phyloP scores from a whole-genome alignment of 2,329 filamentous ascomycete species.

The Aspergillus quadricinctus region DNA sequence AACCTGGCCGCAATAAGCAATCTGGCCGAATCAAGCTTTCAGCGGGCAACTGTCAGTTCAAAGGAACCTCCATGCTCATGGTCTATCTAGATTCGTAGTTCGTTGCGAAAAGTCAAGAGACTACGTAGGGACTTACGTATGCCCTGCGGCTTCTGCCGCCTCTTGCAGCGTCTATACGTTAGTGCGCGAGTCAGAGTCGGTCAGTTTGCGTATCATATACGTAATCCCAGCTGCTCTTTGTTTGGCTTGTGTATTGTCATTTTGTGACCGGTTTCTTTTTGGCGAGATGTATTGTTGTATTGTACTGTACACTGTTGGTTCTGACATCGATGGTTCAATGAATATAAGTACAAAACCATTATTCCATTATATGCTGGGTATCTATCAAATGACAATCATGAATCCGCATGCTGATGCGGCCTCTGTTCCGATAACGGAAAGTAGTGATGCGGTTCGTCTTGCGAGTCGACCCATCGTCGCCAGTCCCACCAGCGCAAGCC shows the following conservation, averaged over 20 bases:
- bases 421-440: slow-evolving; percentile 23
- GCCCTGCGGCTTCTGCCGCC: background rate
- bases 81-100: background rate
- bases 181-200: background rate
- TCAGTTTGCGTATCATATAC: background rate
- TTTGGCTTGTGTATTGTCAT: slow-evolving; percentile 2
- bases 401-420: background rate
- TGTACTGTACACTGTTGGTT: background rate
- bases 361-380: slow-evolving; percentile 6
- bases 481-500: slow-evolving; percentile 29
- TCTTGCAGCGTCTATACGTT: background rate
- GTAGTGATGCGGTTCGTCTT: slow-evolving; percentile 16
- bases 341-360: background rate
- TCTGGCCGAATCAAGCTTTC: background rate
- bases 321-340: background rate
- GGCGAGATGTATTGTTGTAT: background rate
- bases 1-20: background rate
- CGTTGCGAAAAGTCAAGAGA: background rate
- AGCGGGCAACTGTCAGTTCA: background rate
- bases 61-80: background rate
- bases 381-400: background rate
- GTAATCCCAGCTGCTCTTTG: background rate
- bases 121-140: background rate
- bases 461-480: slow-evolving; percentile 21
- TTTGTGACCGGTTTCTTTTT: background rate